phyloP scores from a whole-genome alignment of 75 land plant species.

The Cupressus sempervirens region DNA sequence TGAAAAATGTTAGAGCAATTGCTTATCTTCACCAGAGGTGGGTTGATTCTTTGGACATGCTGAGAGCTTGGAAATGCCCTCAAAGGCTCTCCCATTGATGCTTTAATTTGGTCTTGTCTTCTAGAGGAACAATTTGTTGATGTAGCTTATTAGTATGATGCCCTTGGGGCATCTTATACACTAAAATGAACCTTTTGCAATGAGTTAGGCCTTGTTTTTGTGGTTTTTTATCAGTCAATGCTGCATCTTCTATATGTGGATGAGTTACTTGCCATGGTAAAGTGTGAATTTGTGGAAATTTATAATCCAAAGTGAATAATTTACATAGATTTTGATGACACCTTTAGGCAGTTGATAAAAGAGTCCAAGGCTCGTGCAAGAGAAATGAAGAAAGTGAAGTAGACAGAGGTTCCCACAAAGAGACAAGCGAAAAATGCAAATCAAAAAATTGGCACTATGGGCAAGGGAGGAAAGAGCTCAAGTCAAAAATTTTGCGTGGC shows the following conservation, averaged over 20 bases:
- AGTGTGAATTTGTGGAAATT: too few relatives aligned
- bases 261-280: too few relatives aligned
- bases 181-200: constrained; percentile 97
- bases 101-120: constrained; percentile 90
- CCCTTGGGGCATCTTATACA: constrained; percentile 76
- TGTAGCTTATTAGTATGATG: constrained; percentile 71
- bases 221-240: constrained; percentile 86
- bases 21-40: too few relatives aligned
- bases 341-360: constrained; percentile 78
- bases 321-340: too few relatives aligned
- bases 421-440: constrained; percentile 24
- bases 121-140: constrained; percentile 90
- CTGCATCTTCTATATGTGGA: too few relatives aligned
- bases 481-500: constrained; percentile 33
- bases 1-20: too few relatives aligned
- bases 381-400: constrained; percentile 60
- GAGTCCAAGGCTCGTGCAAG: constrained; percentile 87
- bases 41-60: constrained; percentile 97
- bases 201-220: constrained; percentile 93
- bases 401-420: constrained; percentile 25
- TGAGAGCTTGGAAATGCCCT: constrained; percentile 85
- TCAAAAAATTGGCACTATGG: constrained; percentile 29
- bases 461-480: constrained; percentile 32
- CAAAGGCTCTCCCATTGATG: constrained; percentile 91
- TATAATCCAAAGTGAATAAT: too few relatives aligned